Conservation (phyloP, 1,139 yeast species). For the Suhomyces wounanorum region DNA sequence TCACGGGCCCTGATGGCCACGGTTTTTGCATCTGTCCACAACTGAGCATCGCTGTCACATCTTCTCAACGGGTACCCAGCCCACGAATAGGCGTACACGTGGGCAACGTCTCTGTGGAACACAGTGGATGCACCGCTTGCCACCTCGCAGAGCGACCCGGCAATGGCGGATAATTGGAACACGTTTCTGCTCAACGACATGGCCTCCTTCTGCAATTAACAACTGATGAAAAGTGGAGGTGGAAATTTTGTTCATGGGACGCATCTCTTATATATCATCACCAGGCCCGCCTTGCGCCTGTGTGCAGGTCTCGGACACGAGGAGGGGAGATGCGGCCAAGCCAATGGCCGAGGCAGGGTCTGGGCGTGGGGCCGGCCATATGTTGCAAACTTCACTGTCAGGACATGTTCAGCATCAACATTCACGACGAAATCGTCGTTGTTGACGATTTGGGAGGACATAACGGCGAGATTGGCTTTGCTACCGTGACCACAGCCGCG, state of each 20-base stretch:
- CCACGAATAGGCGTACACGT: conserved; percentile 22
- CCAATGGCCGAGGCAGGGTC: conserved; percentile 1
- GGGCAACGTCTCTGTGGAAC: conserved; percentile 23
- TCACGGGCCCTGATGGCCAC: conserved; percentile 14
- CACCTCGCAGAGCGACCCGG: conserved; percentile 30
- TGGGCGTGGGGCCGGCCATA: conserved; percentile 3
- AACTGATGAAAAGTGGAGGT: not conserved
- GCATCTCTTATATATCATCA: conserved; percentile 4
- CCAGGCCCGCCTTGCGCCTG: conserved; percentile 12
- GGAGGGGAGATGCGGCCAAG: conserved; percentile 1
- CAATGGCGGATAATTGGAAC: conserved; percentile 32
- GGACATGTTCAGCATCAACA: too few species aligned
- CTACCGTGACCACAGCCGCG: too few species aligned
- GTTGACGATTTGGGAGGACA: too few species aligned
- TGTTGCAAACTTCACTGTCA: too few species aligned
- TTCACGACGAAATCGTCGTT: too few species aligned
- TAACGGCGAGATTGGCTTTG: too few species aligned
- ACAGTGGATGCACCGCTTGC: conserved; percentile 25
- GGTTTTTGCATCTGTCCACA: conserved; percentile 27
- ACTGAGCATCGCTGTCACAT: conserved; percentile 22
- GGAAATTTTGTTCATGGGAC: conserved; percentile 2
- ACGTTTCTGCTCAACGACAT: conserved; percentile 19
- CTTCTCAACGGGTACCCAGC: conserved; percentile 23
- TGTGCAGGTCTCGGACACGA: conserved; percentile 9
- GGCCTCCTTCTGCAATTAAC: not conserved